These are phyloP conservation scores for Porphyra umbilicalis DNA, from an alignment of 31 red algal species.

Conservation along the genomic window DNA sequence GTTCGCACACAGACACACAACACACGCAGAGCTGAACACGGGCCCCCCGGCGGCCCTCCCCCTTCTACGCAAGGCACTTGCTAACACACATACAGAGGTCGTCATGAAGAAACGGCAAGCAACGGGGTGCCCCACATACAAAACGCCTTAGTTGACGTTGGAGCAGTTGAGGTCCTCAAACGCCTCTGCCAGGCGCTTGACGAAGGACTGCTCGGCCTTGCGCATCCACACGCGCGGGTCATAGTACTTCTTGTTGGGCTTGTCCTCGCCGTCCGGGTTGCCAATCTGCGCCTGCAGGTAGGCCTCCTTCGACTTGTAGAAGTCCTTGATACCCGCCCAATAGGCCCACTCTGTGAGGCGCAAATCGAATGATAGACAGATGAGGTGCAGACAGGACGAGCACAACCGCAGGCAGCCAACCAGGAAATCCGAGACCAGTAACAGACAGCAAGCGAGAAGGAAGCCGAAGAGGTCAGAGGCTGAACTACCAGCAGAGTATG, in stretches of 20 bases:
- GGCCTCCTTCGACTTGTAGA: conserved; percentile 42
- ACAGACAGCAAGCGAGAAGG: neutral
- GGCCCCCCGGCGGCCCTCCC: neutral
- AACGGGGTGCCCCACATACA: too few species aligned
- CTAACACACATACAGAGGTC: neutral
- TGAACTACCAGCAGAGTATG: too few species aligned
- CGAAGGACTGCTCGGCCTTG: conserved; percentile 40
- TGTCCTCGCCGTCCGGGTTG: conserved; percentile 58
- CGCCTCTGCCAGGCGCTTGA: conserved; percentile 39
- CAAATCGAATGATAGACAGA: neutral
- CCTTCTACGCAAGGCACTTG: neutral
- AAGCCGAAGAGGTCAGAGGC: neutral
- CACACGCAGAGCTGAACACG: neutral
- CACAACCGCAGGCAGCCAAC: too few species aligned
- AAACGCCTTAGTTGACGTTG: neutral
- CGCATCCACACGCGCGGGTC: conserved; percentile 65
- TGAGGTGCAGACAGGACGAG: neutral
- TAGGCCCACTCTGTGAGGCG: conserved; percentile 37
- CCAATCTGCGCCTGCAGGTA: conserved; percentile 70
- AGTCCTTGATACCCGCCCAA: conserved; percentile 44
- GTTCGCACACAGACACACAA: neutral
- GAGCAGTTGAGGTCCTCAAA: conserved; percentile 39
- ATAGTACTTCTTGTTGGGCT: conserved; percentile 73
- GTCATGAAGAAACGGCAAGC: too few species aligned
- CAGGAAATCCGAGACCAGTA: neutral